phyloP scores from a whole-genome alignment of 2,329 filamentous ascomycete species.

The Ascochyta fabae region DNA sequence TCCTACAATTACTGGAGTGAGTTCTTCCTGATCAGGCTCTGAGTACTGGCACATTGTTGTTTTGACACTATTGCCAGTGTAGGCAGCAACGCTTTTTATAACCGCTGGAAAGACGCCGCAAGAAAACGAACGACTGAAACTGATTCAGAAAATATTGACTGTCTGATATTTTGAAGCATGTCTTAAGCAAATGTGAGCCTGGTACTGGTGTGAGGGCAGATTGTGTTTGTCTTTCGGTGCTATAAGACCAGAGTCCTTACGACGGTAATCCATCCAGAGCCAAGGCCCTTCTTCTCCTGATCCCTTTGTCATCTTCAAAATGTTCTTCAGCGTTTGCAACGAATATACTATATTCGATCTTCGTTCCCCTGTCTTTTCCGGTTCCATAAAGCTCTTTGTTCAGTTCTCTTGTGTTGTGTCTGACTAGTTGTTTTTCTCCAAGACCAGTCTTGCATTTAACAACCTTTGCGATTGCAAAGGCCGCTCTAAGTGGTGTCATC shows the following conservation, averaged over 20 bases:
- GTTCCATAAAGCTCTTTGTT: slow-evolving; percentile 29
- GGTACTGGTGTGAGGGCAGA: not conserved
- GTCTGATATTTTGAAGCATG: not conserved
- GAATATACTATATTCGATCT: slow-evolving; percentile 23
- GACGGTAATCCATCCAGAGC: not conserved
- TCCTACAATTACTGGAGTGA: not conserved
- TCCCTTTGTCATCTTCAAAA: not conserved
- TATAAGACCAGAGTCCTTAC: not conserved
- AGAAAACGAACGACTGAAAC: not conserved
- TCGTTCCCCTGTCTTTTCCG: slow-evolving; percentile 19
- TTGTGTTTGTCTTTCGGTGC: not conserved
- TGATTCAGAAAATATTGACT: not conserved
- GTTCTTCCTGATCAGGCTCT: not conserved
- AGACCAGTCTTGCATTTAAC: slow-evolving; percentile 34
- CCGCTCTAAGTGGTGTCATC: slow-evolving; percentile 43
- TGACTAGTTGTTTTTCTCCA: slow-evolving; percentile 24
- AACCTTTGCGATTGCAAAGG: slow-evolving; percentile 35
- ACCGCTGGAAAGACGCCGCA: not conserved
- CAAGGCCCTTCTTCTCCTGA: not conserved
- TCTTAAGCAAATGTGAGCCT: not conserved
- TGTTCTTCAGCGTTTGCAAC: slow-evolving; percentile 7
- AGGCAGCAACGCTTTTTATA: not conserved
- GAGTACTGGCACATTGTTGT: not conserved
- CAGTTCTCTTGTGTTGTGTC: slow-evolving; percentile 22
- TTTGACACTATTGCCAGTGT: no score